Base-by-base conservation (phyloP, 176 grass and related monocot genomes). In the Saccharum spontaneum region DNA sequence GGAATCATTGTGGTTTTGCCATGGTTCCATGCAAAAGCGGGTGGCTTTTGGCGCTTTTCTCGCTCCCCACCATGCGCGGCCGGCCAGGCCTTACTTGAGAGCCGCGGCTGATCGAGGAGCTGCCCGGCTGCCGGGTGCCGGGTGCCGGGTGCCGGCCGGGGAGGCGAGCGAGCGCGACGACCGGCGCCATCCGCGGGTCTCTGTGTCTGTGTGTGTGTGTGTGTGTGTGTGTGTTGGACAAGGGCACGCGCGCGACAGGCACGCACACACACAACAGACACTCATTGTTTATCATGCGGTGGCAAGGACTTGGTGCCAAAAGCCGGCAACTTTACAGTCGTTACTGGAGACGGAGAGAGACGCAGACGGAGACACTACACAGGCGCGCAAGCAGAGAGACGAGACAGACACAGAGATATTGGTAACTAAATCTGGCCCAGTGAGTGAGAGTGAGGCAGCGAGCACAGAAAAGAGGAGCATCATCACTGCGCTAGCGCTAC, bases 1-100 rank as follows among this genome's bases (percentile, higher is more conserved):
- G 8, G 85, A 87, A 90, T 87, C 85, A 87, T 86, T 67, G 81
- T 76, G 50, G 76, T 75, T 55, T 91, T 38, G 81, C 89, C 89
- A 63, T 84, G 81, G 89, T 84, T 87, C 70, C 41, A 69, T 76
- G 69, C 63, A 81, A 87, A 91, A 88, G 89, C 81, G 12, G 10
- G 20, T 57, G 17, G 14, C 81, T 90, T 87, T 68, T 43, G 68
- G 59, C 17, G 67, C 85, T 84, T 87, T 76, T 46, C 23, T 31
- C 18, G 69, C 76, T n/a, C 20, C 20, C 43, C 89, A 65, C 26
- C 26, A 87, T 71, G 89, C 89, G 84, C 71, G 73, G 65, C 65
- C 63, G 68, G 18, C 22, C 8, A 54, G 23, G 5, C 79, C 45
- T 10, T 28, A 17, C 79, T 52, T 69, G 79, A 81, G 45, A 24